Evolutionary conservation across 1,139 yeast species (phyloP), one percentile per base, ranked within the genome.

Genomic region (Blastobotrys buckinghamii): DNA sequence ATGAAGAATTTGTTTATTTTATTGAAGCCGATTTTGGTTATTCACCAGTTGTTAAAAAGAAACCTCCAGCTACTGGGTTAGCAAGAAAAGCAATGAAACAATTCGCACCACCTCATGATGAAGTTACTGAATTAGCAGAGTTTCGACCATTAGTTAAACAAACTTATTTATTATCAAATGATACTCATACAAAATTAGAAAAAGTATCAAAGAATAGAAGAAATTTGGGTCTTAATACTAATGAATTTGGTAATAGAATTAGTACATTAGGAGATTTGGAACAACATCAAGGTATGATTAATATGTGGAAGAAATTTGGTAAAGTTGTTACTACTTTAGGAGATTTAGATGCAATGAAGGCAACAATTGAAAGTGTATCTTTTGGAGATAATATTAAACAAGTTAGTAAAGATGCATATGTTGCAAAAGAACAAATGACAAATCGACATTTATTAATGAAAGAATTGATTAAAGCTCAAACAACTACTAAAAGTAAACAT

Each of bases 381-480:
- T 66, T 90, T 44, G 89, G 88, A 1, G 97, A 90, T 59, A 87
- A 87, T 0, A 65, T 88, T 12, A 79, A 73, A 52, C 72, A 78
- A 59, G 69, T 88, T 34, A 71, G 81, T 6, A 77, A 79, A 52
- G 97, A 90, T 59, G 82, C 92, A 24, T 92, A 84, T 65, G 84
- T 84, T 53, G 85, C 90, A 48, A 94, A 92, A 65, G 98, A 92
- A 66, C 85, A 96, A 0, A 71, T 92, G 50, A 94, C 98, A 0
- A 90, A 90, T 66, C 76, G 98, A 50, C 96, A 94, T 66, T 72
- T 92, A 50, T 70, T 92, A 42, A 92, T 92, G 96, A 75, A 97
- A 50, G 98, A 94, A 57, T 72, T 88, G 47, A 63, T 79, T 24
- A 85, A 80, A 59, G 94, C 97, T 0, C 95, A 90, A 61, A 78